Percentiles rank a stretch among this genome's conserved stretches.
phyloP scores from a whole-genome alignment of 2,329 filamentous ascomycete species.

The Colletotrichum gigasporum region DNA sequence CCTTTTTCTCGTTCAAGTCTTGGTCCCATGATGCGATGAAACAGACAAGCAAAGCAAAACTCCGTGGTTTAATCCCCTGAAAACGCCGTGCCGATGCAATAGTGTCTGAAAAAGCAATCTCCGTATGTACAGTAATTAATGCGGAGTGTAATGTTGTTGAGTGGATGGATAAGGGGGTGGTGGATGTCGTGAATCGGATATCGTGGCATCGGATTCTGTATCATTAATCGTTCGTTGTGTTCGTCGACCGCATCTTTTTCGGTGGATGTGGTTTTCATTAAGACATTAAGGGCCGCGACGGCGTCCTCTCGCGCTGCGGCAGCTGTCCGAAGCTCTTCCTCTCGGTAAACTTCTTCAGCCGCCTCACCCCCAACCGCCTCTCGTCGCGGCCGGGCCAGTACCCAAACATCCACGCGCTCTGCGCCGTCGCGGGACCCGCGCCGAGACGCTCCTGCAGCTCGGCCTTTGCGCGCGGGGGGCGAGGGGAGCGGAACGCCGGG shows the following conservation, averaged over 20 bases:
- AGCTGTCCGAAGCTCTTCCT: slow-evolving; percentile 24
- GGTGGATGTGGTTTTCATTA: neutral
- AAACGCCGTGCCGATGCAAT: neutral
- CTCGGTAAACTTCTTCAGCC: slow-evolving; percentile 57
- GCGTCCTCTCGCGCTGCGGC: slow-evolving; percentile 9
- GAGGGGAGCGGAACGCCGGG: slow-evolving; percentile 74
- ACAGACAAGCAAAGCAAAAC: no score
- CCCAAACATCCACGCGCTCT: slow-evolving; percentile 63
- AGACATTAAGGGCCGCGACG: slow-evolving; percentile 10
- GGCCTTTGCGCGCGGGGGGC: slow-evolving; percentile 71
- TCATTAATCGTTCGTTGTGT: neutral
- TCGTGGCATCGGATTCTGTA: no score
- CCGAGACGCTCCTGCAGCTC: slow-evolving; percentile 60
- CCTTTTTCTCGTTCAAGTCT: neutral
- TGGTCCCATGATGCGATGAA: no score
- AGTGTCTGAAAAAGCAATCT: neutral
- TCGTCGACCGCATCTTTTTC: neutral
- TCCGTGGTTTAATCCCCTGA: no score
- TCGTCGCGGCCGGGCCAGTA: slow-evolving; percentile 45
- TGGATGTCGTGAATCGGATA: neutral
- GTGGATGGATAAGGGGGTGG: neutral
- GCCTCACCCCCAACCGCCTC: slow-evolving; percentile 41
- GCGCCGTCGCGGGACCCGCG: slow-evolving; percentile 53
- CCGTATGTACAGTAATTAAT: neutral
- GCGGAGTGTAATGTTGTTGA: neutral